phyloP scores from a whole-genome alignment of 495 filamentous ascomycete species.

The Penicillium subrubescens region DNA sequence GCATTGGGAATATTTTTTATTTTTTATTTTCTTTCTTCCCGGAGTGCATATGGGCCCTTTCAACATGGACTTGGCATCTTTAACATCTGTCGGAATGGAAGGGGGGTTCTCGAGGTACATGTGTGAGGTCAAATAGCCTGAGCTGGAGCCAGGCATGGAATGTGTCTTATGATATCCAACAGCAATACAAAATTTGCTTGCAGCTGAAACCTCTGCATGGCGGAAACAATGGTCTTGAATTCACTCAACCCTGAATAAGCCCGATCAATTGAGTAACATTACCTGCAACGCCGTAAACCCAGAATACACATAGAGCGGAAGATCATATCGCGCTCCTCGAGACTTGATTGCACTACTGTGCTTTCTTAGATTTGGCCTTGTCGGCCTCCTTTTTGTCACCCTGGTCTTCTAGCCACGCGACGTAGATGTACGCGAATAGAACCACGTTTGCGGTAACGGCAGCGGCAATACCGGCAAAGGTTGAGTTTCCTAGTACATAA shows the following conservation, averaged over 20 bases:
- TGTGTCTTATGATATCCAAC: conserved; percentile 13
- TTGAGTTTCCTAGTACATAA: conserved; percentile 69
- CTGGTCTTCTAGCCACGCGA: conserved; percentile 88
- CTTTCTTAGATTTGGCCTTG: conserved; percentile 63
- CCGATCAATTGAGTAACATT: not conserved
- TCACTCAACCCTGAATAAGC: not conserved
- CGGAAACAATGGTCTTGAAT: not conserved
- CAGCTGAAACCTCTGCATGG: not conserved
- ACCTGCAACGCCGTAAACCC: conserved; percentile 15
- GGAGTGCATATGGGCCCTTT: conserved; percentile 17
- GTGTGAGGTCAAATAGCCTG: not conserved
- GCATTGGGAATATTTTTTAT: conserved; percentile 15
- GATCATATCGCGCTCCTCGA: not conserved
- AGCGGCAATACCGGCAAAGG: conserved; percentile 79
- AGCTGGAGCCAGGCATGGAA: conserved; percentile 3
- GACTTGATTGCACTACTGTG: conserved; percentile 38
- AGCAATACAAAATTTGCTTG: not conserved
- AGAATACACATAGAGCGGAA: not conserved
- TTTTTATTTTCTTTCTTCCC: not conserved
- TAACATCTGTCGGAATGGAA: conserved; percentile 13
- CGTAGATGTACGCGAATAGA: conserved; percentile 85
- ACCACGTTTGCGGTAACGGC: conserved; percentile 91
- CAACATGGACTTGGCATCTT: conserved; percentile 25
- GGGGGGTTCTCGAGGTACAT: not conserved
- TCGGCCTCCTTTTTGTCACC: conserved; percentile 60